Conservation (phyloP, 2,329 filamentous ascomycete species). For the Trichoderma semiorbis region DNA sequence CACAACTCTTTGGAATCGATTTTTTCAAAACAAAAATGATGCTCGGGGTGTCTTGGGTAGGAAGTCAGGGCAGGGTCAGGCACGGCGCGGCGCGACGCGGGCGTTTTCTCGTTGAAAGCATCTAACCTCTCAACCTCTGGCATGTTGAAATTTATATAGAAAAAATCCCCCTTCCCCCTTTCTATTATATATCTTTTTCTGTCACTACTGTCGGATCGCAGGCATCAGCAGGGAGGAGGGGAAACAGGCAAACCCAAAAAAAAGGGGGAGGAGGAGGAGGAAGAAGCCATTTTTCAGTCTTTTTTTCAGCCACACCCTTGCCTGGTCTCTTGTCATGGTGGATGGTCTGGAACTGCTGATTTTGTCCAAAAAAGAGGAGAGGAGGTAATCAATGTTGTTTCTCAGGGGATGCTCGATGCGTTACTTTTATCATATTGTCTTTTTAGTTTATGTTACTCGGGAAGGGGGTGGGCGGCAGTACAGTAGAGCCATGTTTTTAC, state of each 20-base stretch:
- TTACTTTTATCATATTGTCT: constrained; percentile 1
- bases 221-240: not conserved
- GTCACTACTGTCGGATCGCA: not conserved
- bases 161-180: not conserved
- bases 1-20: constrained; percentile 6
- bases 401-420: not conserved
- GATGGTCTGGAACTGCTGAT: not conserved
- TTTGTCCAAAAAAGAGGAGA: not conserved
- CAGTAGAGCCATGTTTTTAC: not conserved
- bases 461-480: not conserved
- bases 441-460: constrained; percentile 8
- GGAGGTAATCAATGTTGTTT: not conserved
- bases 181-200: not conserved
- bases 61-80: constrained; percentile 8
- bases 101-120: constrained; percentile 17
- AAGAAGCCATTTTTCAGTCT: not conserved
- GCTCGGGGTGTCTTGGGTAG: constrained; percentile 12
- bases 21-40: not conserved
- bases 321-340: not conserved
- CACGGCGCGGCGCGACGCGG: constrained; percentile 12
- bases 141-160: constrained; percentile 9
- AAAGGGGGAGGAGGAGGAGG: not conserved
- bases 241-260: not conserved
- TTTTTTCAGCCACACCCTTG: not conserved
- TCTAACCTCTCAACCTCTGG: constrained; percentile 7